phyloP scores from a whole-genome alignment of 495 filamentous ascomycete species.

The Sporormia fimetaria region DNA sequence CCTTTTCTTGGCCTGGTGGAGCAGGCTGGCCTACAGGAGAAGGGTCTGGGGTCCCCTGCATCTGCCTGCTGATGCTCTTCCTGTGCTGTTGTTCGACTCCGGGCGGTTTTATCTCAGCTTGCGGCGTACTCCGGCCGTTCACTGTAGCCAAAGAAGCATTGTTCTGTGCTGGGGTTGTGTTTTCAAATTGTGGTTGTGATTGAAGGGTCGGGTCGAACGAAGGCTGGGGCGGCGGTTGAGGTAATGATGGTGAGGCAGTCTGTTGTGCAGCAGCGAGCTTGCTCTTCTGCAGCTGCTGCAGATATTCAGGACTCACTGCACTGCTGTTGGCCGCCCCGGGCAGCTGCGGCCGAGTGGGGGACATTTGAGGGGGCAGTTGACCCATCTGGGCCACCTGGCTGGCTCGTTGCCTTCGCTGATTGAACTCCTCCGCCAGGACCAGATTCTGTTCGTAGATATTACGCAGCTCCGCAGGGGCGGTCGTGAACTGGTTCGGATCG shows the following conservation, averaged over 20 bases:
- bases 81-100: constrained; percentile 32
- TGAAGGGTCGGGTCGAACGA: not conserved
- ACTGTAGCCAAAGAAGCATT: constrained; percentile 7
- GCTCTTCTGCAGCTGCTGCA: constrained; percentile 33
- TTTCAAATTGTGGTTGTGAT: constrained; percentile 25
- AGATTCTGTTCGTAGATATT: constrained; percentile 65
- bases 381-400: constrained; percentile 31
- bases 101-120: constrained; percentile 15
- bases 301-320: constrained; percentile 31
- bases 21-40: no score
- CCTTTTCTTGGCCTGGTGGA: constrained; percentile 12
- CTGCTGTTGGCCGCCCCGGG: constrained; percentile 30
- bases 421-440: constrained; percentile 47
- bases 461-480: constrained; percentile 56
- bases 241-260: constrained; percentile 11
- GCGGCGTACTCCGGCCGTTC: constrained; percentile 24
- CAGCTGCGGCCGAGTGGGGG: constrained; percentile 40
- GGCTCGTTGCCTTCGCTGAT: constrained; percentile 8
- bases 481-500: constrained; percentile 50
- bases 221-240: constrained; percentile 1
- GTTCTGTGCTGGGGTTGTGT: constrained; percentile 23
- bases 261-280: constrained; percentile 27
- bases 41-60: constrained; percentile 23
- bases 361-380: constrained; percentile 28
- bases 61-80: constrained; percentile 36